A percentile compares a stretch with the other conserved stretches of the same genome.
phyloP scores from a whole-genome alignment of 2,329 filamentous ascomycete species.

The Diaporthe nobilis region DNA sequence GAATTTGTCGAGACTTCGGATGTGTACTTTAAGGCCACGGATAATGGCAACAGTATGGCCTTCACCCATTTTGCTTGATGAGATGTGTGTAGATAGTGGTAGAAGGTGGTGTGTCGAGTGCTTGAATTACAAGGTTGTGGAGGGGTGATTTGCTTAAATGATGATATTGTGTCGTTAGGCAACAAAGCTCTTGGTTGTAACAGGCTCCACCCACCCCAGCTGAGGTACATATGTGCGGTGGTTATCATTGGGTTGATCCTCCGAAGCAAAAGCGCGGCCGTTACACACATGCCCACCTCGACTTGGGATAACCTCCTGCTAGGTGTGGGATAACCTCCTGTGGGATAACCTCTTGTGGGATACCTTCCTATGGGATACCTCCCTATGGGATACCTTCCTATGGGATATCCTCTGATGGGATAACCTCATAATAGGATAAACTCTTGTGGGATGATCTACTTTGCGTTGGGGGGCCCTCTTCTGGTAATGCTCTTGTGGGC shows the following conservation, averaged over 20 bases:
- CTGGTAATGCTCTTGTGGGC: neutral
- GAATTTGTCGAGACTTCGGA: neutral
- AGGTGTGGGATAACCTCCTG: neutral
- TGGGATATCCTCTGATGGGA: neutral
- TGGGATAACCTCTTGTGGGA: neutral
- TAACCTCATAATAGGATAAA: neutral
- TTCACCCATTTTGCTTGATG: conserved; percentile 6
- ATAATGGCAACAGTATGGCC: neutral
- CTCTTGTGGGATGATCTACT: too few relatives aligned
- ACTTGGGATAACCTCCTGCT: too few relatives aligned
- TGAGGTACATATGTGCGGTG: too few relatives aligned
- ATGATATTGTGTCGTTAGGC: neutral
- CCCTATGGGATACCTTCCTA: neutral
- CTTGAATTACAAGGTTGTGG: neutral
- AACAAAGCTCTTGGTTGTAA: neutral
- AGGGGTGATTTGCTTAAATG: neutral
- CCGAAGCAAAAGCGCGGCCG: too few relatives aligned
- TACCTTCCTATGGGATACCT: neutral
- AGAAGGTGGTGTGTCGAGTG: neutral
- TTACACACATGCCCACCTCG: too few relatives aligned
- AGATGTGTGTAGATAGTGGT: neutral
- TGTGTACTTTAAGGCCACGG: neutral
- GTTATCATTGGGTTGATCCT: too few relatives aligned
- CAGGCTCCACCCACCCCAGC: too few relatives aligned
- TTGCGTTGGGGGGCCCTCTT: neutral